These are phyloP conservation scores for Lophiostoma macrostomum DNA, from an alignment of 495 filamentous ascomycete species.

Conservation along the genomic window DNA sequence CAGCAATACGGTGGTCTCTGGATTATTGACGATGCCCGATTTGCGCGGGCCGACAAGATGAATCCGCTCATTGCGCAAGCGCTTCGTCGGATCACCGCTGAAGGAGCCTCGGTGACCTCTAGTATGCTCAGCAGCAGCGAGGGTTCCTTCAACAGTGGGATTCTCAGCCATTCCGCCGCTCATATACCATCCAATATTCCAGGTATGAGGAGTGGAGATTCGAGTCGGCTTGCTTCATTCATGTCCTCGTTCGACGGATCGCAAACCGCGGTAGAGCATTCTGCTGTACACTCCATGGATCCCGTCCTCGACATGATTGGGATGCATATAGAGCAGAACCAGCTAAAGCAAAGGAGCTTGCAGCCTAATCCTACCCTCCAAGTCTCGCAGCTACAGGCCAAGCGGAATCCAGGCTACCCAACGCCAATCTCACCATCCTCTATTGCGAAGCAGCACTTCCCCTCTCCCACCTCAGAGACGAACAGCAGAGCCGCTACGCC, in stretches of 20 bases:
- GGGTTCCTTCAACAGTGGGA: conserved; percentile 1
- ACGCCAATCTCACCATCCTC: conserved; percentile 7
- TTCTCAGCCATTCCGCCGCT: neutral
- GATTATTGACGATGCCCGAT: conserved; percentile 29
- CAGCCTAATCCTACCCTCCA: neutral
- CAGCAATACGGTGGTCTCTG: conserved; percentile 31
- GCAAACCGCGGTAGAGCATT: neutral
- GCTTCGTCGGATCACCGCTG: conserved; percentile 25
- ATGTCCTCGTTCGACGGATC: conserved; percentile 14
- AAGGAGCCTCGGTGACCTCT: conserved; percentile 10
- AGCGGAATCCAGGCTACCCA: conserved; percentile 18
- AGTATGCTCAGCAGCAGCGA: no score
- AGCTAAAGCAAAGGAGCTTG: neutral
- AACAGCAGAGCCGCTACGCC: conserved; percentile 2
- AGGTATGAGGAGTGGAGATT: neutral
- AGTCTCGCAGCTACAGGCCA: neutral
- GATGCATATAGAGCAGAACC: conserved; percentile 7
- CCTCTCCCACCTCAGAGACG: conserved; percentile 10
- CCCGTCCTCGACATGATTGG: conserved; percentile 17
- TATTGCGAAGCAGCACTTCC: conserved; percentile 8
- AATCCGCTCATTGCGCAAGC: conserved; percentile 23
- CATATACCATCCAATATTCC: neutral
- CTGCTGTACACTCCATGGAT: neutral
- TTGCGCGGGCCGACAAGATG: conserved; percentile 21
- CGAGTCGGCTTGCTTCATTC: conserved; percentile 3